Evolutionary conservation across 2,329 filamentous ascomycete species (phyloP).

Genomic region (Trichocomaceae sp.): DNA sequence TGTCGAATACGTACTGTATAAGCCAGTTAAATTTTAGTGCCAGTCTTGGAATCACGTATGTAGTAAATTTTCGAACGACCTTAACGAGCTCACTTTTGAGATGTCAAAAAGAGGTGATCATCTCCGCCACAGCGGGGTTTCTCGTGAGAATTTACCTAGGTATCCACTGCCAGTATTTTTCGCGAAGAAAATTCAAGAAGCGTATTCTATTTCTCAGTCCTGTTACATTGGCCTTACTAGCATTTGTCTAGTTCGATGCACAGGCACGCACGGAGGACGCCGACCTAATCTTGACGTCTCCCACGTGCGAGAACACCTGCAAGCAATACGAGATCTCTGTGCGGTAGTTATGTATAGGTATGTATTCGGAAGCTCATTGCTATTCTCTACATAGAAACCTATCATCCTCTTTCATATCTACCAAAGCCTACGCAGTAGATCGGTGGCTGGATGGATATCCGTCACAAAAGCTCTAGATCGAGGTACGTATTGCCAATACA

Average conservation of each 20-base stretch:
- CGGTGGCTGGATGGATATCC: too few species aligned
- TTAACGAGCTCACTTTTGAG: background rate
- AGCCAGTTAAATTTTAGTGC: too few species aligned
- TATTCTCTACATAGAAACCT: too few species aligned
- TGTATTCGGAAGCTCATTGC: too few species aligned
- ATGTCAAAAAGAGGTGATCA: background rate
- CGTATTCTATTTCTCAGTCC: too few species aligned
- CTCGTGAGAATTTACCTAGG: background rate
- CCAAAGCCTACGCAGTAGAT: too few species aligned
- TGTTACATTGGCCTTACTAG: background rate
- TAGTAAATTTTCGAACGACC: background rate
- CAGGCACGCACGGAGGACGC: constrained; percentile 1
- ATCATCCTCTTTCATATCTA: too few species aligned
- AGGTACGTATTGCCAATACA: background rate
- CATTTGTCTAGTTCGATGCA: background rate
- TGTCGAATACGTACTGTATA: too few species aligned
- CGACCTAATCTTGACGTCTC: background rate
- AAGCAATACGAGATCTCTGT: background rate
- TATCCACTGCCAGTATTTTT: background rate
- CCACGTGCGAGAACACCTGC: constrained; percentile 3
- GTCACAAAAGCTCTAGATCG: background rate
- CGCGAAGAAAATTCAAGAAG: background rate
- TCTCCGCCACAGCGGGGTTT: constrained; percentile 2
- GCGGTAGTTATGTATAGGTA: background rate
- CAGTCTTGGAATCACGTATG: too few species aligned